A percentile compares a stretch with the other conserved stretches of the same genome.
Evolutionary conservation across 2,329 filamentous ascomycete genomes (phyloP).

Genomic region (Aureobasidium sp.): DNA sequence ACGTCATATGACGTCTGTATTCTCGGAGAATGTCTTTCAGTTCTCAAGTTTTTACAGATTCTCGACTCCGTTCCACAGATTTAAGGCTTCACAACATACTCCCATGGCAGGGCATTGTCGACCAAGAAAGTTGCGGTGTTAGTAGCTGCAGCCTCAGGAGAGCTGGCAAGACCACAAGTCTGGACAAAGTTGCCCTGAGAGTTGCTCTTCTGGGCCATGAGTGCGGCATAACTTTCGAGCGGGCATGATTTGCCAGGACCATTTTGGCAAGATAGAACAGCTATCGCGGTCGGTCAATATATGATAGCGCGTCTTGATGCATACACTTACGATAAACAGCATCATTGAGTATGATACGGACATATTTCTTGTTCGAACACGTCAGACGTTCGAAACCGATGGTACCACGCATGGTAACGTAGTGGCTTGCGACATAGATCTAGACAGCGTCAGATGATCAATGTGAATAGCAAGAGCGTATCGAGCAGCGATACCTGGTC

Average conservation of each 20-base stretch:
- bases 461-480: neutral
- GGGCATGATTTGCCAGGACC: constrained; percentile 45
- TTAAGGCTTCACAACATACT: constrained; percentile 13
- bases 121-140: constrained; percentile 12
- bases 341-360: constrained; percentile 57
- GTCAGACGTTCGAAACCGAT: constrained; percentile 57
- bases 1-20: too few species aligned
- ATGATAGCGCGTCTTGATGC: constrained; percentile 37
- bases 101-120: constrained; percentile 14
- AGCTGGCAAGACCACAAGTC: constrained; percentile 33
- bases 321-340: constrained; percentile 45
- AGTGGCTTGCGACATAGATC: constrained; percentile 50
- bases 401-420: constrained; percentile 58
- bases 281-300: constrained; percentile 29
- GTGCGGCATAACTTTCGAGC: constrained; percentile 36
- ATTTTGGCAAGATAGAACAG: constrained; percentile 44
- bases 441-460: constrained; percentile 26
- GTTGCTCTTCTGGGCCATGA: constrained; percentile 33
- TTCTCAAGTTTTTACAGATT: too few species aligned
- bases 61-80: too few species aligned
- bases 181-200: constrained; percentile 42
- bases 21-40: too few species aligned
- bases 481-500: constrained; percentile 21
- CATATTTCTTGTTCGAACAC: constrained; percentile 44
- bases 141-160: neutral